Conservation (phyloP, 768 basidiomycete species). For the Tulasnella sp. region DNA sequence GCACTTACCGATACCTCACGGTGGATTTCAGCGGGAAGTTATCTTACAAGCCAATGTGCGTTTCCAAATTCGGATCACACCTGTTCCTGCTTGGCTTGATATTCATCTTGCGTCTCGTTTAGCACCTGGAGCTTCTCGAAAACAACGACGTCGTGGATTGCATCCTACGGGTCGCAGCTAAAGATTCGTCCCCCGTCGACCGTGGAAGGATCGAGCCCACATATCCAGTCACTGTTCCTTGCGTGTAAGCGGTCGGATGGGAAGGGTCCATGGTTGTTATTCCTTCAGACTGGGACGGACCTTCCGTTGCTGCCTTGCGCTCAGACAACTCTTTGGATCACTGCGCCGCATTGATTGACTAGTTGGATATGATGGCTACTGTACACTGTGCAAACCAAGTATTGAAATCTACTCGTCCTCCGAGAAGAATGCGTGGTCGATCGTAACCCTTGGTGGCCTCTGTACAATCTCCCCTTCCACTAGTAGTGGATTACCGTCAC, state of each 20-base stretch:
- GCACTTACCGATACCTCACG: background rate
- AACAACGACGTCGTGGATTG: background rate
- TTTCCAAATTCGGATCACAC: background rate
- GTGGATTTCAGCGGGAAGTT: background rate
- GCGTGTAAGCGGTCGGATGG: background rate
- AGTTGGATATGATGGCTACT: background rate
- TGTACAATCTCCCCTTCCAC: background rate
- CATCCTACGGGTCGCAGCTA: background rate
- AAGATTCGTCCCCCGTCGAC: background rate
- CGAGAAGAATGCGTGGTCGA: too few species aligned
- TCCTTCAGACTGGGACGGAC: slow-evolving; percentile 15
- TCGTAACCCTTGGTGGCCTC: background rate
- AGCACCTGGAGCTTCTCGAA: background rate
- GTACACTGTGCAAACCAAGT: too few species aligned
- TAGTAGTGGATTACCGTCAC: background rate
- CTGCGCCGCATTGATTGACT: background rate
- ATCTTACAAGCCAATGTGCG: slow-evolving; percentile 14
- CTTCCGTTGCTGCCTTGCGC: background rate
- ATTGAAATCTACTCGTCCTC: too few species aligned
- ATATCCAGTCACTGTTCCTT: background rate
- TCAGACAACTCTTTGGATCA: background rate
- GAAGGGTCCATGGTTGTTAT: background rate
- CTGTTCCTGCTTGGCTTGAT: background rate
- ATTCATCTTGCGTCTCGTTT: background rate
- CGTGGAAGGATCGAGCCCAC: background rate